These are phyloP conservation scores for Cyclotella atomus DNA, from an alignment of 108 stramenopile species.

Conservation along the genomic window DNA sequence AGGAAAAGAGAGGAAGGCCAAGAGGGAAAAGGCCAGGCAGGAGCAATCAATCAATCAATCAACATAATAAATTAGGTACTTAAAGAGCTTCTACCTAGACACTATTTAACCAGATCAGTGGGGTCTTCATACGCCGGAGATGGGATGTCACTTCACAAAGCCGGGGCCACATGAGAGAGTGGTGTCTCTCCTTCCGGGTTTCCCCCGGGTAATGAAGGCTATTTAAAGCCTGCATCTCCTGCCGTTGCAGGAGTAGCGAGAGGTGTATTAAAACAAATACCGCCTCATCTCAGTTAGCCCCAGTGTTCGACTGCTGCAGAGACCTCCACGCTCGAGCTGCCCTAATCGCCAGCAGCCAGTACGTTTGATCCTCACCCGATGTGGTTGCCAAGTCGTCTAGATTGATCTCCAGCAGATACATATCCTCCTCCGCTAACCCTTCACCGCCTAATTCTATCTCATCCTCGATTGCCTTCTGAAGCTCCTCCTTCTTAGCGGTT, in stretches of 20 bases:
- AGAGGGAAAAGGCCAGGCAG: no score
- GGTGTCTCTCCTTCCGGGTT: constrained; percentile 1
- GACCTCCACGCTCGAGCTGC: neutral
- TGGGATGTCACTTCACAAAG: neutral
- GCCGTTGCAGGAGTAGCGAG: neutral
- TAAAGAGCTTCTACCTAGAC: no score
- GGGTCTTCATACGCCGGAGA: neutral
- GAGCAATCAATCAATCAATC: no score
- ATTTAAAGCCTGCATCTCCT: constrained; percentile 3
- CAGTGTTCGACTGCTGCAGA: neutral
- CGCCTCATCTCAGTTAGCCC: neutral
- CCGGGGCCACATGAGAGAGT: constrained; percentile 5
- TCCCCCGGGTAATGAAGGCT: neutral
- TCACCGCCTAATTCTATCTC: neutral
- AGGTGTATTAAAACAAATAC: neutral
- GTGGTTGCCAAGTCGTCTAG: neutral
- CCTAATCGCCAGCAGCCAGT: constrained; percentile 11
- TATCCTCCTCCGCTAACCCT: neutral
- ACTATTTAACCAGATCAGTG: no score
- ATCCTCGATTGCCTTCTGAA: neutral
- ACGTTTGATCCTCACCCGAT: constrained; percentile 15
- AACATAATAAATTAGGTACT: no score
- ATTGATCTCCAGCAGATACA: constrained; percentile 8
- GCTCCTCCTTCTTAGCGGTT: neutral
- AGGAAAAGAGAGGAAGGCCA: no score